These are phyloP conservation scores for Amanita thiersii DNA, from an alignment of 768 basidiomycete genomes.

Conservation along the genomic window DNA sequence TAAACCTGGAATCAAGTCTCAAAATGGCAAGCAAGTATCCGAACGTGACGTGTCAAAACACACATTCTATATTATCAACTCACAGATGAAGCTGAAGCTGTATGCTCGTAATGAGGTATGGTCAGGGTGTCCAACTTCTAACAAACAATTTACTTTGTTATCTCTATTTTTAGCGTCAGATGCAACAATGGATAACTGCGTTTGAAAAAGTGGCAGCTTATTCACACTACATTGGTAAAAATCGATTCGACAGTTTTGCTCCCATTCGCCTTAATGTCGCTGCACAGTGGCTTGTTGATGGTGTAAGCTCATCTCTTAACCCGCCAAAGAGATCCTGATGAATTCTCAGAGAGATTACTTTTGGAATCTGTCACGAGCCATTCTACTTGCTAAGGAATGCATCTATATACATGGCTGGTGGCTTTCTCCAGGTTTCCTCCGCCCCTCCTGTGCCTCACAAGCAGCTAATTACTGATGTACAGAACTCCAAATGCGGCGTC, in stretches of 20 bases:
- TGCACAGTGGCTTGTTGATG: conserved; percentile 97
- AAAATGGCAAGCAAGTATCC: conserved; percentile 13
- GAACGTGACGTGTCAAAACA: conserved; percentile 75
- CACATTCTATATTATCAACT: conserved; percentile 90
- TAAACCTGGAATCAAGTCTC: conserved; percentile 13
- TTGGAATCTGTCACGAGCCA: conserved; percentile 92
- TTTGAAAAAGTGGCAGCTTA: conserved; percentile 71
- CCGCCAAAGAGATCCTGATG: neutral
- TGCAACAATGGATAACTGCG: conserved; percentile 94
- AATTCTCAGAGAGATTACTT: conserved; percentile 84
- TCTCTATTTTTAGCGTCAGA: conserved; percentile 59
- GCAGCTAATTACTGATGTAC: neutral
- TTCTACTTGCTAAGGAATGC: conserved; percentile 77
- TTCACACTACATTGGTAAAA: conserved; percentile 70
- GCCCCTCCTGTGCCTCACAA: neutral
- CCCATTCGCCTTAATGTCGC: conserved; percentile 90
- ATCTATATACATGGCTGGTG: conserved; percentile 99
- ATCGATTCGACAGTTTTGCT: conserved; percentile 92
- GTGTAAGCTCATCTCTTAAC: conserved; percentile 42
- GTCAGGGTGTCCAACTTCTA: neutral
- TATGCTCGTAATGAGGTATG: conserved; percentile 80
- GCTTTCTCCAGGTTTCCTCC: conserved; percentile 72
- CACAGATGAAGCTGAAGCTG: conserved; percentile 82
- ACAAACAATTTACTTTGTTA: neutral
- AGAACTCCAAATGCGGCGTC: conserved; percentile 83